Evolutionary conservation across 495 filamentous ascomycete species (phyloP).

Genomic region (Saxophila tyrrhenica): DNA sequence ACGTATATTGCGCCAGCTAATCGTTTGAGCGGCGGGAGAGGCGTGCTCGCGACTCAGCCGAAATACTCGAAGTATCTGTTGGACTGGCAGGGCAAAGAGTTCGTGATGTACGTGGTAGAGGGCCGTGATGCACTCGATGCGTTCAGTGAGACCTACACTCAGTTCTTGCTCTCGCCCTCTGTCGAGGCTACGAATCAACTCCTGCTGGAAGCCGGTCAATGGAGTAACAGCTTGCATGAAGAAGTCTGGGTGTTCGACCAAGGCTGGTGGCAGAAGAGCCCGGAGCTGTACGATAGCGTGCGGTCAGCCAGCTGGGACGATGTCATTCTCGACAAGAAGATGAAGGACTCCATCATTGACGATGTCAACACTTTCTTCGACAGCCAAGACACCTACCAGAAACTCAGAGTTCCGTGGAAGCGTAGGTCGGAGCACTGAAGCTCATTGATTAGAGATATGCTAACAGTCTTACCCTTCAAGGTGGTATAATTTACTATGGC

Average conservation of each 20-base stretch:
- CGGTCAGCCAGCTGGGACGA: conserved; percentile 48
- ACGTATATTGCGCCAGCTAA: conserved; percentile 38
- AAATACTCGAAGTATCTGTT: conserved; percentile 46
- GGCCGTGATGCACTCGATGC: conserved; percentile 34
- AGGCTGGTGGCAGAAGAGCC: conserved; percentile 48
- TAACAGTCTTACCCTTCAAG: too few relatives aligned
- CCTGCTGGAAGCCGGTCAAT: conserved; percentile 40
- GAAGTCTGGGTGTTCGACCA: conserved; percentile 56
- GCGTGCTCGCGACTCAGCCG: conserved; percentile 32
- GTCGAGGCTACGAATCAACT: conserved; percentile 38
- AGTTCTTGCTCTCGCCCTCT: conserved; percentile 40
- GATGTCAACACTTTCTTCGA: conserved; percentile 54
- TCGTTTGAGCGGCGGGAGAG: conserved; percentile 38
- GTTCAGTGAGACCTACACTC: conserved; percentile 28
- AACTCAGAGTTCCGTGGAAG: conserved; percentile 56
- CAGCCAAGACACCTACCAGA: conserved; percentile 38
- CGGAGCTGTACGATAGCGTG: conserved; percentile 46
- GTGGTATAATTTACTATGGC: conserved; percentile 48
- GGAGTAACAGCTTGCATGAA: conserved; percentile 41
- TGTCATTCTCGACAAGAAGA: conserved; percentile 51
- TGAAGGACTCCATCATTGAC: conserved; percentile 47
- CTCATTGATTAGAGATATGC: conserved; percentile 51
- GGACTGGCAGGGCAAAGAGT: conserved; percentile 37
- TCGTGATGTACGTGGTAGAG: conserved; percentile 42
- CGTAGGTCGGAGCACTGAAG: too few relatives aligned